These are phyloP conservation scores for Herpomyces periplanetae DNA, from an alignment of 2,329 filamentous ascomycete genomes.

Conservation along the genomic window DNA sequence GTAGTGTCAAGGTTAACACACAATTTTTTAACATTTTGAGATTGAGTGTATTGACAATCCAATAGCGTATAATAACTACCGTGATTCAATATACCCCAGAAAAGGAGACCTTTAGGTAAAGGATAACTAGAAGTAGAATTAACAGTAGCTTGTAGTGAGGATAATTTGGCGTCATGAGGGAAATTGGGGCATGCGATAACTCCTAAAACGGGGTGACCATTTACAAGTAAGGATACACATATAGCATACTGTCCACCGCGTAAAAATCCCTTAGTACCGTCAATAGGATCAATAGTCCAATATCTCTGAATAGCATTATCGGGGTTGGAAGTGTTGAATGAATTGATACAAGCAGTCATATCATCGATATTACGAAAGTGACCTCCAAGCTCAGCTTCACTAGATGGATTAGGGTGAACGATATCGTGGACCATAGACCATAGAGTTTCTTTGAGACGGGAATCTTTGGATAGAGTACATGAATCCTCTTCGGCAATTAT, in stretches of 20 bases:
- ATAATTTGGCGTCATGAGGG: constrained; percentile 42
- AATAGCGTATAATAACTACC: too few species aligned
- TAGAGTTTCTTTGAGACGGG: constrained; percentile 26
- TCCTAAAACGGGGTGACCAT: constrained; percentile 70
- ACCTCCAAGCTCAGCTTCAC: constrained; percentile 27
- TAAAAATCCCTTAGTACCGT: constrained; percentile 88
- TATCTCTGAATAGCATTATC: constrained; percentile 38
- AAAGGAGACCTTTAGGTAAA: constrained; percentile 42
- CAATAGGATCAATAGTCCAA: constrained; percentile 89
- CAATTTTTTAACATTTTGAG: too few species aligned
- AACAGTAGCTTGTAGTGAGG: constrained; percentile 25
- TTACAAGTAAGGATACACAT: constrained; percentile 58
- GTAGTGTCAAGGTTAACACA: too few species aligned
- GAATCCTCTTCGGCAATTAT: constrained; percentile 90
- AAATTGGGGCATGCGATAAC: constrained; percentile 87
- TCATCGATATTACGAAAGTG: constrained; percentile 21
- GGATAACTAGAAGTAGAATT: constrained; percentile 32
- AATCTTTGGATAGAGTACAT: constrained; percentile 29
- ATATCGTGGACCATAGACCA: constrained; percentile 44
- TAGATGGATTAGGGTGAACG: constrained; percentile 21
- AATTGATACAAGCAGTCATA: constrained; percentile 18
- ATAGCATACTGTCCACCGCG: constrained; percentile 89
- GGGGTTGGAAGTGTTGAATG: constrained; percentile 21
- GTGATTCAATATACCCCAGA: constrained; percentile 42
- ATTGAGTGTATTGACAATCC: too few species aligned